Evolutionary conservation across 2,329 filamentous ascomycete species (phyloP).

Genomic region (Trichoderma oligosporum): DNA sequence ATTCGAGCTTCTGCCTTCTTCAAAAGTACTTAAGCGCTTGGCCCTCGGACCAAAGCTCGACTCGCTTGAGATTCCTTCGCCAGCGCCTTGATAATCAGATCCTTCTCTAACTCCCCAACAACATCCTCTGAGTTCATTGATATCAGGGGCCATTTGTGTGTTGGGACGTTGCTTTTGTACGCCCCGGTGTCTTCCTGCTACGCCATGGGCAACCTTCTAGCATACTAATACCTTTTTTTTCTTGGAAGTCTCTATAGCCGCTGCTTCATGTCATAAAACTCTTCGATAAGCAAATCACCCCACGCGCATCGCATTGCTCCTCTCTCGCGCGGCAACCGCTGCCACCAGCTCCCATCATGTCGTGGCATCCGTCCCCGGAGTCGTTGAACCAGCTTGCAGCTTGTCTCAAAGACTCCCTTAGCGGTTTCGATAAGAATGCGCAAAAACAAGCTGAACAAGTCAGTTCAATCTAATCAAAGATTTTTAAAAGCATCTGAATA

Average conservation of each 20-base stretch:
- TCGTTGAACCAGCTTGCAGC: slow-evolving; percentile 83
- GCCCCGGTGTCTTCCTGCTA: not conserved
- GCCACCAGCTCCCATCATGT: slow-evolving; percentile 54
- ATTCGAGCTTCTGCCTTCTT: not conserved
- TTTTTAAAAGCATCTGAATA: not conserved
- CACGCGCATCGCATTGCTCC: slow-evolving; percentile 18
- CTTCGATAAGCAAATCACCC: not conserved
- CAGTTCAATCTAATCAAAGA: slow-evolving; percentile 34
- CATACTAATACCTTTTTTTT: slow-evolving; percentile 1
- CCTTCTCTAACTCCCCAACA: not conserved
- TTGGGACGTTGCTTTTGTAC: slow-evolving; percentile 9
- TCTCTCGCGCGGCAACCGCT: slow-evolving; percentile 23
- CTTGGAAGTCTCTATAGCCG: not conserved
- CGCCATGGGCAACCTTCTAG: not conserved
- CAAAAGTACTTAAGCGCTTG: not conserved
- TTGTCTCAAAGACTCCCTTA: slow-evolving; percentile 88
- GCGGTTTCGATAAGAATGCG: slow-evolving; percentile 70
- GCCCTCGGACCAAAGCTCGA: not conserved
- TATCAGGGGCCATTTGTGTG: not conserved
- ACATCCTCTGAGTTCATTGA: not conserved
- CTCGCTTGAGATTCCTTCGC: not conserved
- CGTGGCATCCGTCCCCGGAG: slow-evolving; percentile 87
- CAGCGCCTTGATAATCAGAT: not conserved
- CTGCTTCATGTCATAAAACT: slow-evolving; percentile 14
- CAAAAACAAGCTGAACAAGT: slow-evolving; percentile 90